These are phyloP conservation scores for Themeda triandra DNA, from an alignment of 176 grass and related monocot genomes.

Conservation along the genomic window DNA sequence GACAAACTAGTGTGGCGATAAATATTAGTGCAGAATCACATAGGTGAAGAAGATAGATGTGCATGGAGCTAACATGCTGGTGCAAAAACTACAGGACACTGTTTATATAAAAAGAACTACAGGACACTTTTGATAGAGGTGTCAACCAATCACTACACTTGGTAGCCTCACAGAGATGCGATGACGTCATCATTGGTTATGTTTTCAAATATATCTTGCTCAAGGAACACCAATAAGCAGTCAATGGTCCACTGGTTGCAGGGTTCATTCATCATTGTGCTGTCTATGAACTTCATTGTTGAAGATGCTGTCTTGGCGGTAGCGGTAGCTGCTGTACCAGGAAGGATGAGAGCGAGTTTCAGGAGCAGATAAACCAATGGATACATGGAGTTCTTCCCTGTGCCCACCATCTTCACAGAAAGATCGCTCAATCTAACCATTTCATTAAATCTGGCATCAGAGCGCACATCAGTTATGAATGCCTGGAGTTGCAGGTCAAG, in stretches of 20 bases:
- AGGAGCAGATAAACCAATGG: slow-evolving; percentile 31
- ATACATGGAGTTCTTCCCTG: slow-evolving; percentile 15
- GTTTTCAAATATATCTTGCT: slow-evolving; percentile 12
- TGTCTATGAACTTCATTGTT: slow-evolving; percentile 16
- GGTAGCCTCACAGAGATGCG: background rate
- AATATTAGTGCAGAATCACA: background rate
- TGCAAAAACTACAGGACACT: background rate
- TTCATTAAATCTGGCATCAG: slow-evolving; percentile 9
- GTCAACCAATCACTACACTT: background rate
- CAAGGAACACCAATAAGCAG: slow-evolving; percentile 29
- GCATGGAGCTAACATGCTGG: background rate
- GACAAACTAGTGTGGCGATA: background rate
- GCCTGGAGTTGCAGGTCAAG: slow-evolving; percentile 22
- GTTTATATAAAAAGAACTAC: too few relatives aligned
- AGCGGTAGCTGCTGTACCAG: slow-evolving; percentile 8
- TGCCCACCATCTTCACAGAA: slow-evolving; percentile 31
- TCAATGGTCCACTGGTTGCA: slow-evolving; percentile 40
- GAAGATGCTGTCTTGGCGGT: slow-evolving; percentile 15
- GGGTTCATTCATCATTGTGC: slow-evolving; percentile 17
- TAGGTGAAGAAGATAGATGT: background rate
- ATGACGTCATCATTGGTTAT: slow-evolving; percentile 16
- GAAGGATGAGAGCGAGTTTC: slow-evolving; percentile 34
- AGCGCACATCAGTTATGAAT: slow-evolving; percentile 23
- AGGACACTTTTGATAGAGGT: background rate
- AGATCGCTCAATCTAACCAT: slow-evolving; percentile 4